A percentile compares a stretch with the other conserved stretches of the same genome.
phyloP scores from a whole-genome alignment of 805 yeast species.

The Pichia kluyveri region DNA sequence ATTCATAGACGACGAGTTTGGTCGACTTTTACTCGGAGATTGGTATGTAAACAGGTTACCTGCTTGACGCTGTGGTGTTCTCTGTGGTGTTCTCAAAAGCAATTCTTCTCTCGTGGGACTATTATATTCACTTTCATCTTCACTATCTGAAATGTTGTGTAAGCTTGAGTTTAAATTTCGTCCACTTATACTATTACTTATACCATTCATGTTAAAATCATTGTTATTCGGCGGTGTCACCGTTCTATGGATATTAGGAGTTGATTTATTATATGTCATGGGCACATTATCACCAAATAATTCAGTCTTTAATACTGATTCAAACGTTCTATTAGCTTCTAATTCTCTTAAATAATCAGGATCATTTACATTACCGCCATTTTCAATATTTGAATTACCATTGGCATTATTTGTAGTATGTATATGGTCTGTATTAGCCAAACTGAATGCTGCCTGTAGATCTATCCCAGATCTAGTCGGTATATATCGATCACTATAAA shows the following conservation, averaged over 20 bases:
- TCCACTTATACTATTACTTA: not conserved
- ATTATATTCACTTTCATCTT: not conserved
- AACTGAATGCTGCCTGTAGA: constrained; percentile 73
- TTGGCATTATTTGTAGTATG: not conserved
- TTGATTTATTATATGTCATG: constrained; percentile 12
- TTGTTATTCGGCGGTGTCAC: constrained; percentile 17
- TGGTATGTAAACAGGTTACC: constrained; percentile 68
- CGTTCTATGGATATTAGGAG: constrained; percentile 3
- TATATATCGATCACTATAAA: constrained; percentile 77
- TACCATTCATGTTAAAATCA: not conserved
- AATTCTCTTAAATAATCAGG: constrained; percentile 60
- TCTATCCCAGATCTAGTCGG: constrained; percentile 85
- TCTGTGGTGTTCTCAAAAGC: constrained; percentile 23
- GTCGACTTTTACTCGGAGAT: constrained; percentile 58
- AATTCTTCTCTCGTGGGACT: constrained; percentile 12
- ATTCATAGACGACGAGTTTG: constrained; percentile 48
- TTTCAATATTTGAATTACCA: not conserved
- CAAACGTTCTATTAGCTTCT: constrained; percentile 82
- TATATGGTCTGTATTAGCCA: constrained; percentile 23
- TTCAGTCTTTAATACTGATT: constrained; percentile 80
- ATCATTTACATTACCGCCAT: constrained; percentile 31
- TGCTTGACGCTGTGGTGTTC: constrained; percentile 25
- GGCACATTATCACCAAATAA: constrained; percentile 84
- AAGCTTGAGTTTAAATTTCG: not conserved
- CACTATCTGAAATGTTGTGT: constrained; percentile 1